phyloP scores from a whole-genome alignment of 179 eudicot genomes.

The Heliamphora pulchella region DNA sequence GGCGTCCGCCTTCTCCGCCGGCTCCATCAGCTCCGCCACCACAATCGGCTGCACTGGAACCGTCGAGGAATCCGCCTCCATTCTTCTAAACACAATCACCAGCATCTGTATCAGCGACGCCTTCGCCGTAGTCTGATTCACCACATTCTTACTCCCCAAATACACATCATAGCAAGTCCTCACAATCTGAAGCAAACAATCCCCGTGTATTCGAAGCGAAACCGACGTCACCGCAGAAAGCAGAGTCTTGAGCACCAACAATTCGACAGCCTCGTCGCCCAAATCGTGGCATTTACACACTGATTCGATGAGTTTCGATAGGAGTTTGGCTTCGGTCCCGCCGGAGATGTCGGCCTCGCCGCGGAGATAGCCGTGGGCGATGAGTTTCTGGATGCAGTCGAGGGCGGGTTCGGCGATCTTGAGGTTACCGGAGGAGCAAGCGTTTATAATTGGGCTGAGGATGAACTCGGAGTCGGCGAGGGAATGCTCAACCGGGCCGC shows the following conservation, averaged over 20 bases:
- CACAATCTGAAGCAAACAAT: conserved; percentile 69
- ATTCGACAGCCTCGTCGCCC: conserved; percentile 54
- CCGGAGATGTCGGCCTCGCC: conserved; percentile 75
- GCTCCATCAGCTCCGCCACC: conserved; percentile 91
- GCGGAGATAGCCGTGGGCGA: conserved; percentile 62
- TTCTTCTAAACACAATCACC: conserved; percentile 81
- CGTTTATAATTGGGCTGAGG: conserved; percentile 55
- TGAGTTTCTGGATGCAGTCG: conserved; percentile 61
- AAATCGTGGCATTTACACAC: conserved; percentile 63
- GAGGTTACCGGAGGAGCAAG: conserved; percentile 42
- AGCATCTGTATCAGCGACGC: conserved; percentile 92
- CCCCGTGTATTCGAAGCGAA: conserved; percentile 70
- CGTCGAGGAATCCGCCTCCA: conserved; percentile 93
- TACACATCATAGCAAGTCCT: conserved; percentile 82
- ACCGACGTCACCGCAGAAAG: conserved; percentile 73
- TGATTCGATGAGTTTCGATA: conserved; percentile 50
- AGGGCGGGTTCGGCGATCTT: conserved; percentile 72
- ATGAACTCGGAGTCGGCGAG: conserved; percentile 65
- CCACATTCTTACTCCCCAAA: conserved; percentile 71
- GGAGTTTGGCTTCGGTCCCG: conserved; percentile 46
- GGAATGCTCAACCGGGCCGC: conserved; percentile 44
- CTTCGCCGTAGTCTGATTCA: conserved; percentile 92
- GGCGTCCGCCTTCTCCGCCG: conserved; percentile 56
- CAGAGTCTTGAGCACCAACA: conserved; percentile 61
- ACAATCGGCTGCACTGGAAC: conserved; percentile 89